Evolutionary conservation across 257 asterid species (phyloP), one percentile per base, ranked within the genome.

Genomic region (Capsicum rhomboideum): DNA sequence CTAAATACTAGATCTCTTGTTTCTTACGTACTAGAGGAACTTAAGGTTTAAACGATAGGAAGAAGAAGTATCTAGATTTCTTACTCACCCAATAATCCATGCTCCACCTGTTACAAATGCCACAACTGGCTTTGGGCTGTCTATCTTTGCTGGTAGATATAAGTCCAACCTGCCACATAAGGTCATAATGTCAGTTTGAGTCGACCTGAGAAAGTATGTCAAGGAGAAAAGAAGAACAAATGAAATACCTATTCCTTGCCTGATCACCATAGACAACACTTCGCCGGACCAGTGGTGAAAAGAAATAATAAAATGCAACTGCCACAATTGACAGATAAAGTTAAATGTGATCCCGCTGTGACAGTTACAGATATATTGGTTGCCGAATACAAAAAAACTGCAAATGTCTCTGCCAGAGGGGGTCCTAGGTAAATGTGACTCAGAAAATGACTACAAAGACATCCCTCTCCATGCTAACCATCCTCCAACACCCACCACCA

Each of bases 61-160:
- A 63, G 20, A 31, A 55, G 46, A 87, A 64, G 26, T 40, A 42
- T 64, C 29, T n/a, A 20, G 12, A 17, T 44, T 44, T 56, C 90
- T 82, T 83, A 91, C 92, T 80, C 74, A 91, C 99, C 99, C 99
- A 79, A 97, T 97, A 87, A 95, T 95, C 99, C 99, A 97, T 69
- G 99, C 99, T 61, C 99, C 99, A 82, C 99, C 99, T 85, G 99
- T 97, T 46, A 97, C 98, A 86, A 97, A 97, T 83, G 86, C 93
- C 86, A 93, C 97, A 86, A 97, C 95, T 79, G 99, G 98, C 92
- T 95, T 95, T 87, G 83, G 90, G 56, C 88, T 87, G 83, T 92
- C 90, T 23, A 69, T 80, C 74, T 84, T 84, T 82, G 82, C 68
- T n/a, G 99, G 99, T 86, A 97, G 89, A 91, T 93, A 95, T 80